Percentiles rank a stretch among this genome's conserved stretches.
phyloP scores from a whole-genome alignment of 148 eudicot genomes.

The Persicaria maculosa region DNA sequence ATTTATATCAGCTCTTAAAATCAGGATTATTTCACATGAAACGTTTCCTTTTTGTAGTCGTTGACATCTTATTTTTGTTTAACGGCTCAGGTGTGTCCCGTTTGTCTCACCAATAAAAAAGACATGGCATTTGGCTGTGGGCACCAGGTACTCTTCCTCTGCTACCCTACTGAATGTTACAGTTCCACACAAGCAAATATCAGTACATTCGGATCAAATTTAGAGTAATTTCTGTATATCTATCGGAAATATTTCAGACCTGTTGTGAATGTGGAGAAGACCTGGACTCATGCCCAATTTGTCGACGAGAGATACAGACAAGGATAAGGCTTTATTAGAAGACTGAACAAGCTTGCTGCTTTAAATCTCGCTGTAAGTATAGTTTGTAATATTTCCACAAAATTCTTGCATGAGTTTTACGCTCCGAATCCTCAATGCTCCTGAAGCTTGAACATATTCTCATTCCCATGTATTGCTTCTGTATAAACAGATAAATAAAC shows the following conservation, averaged over 20 bases:
- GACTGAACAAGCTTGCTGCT: constrained; percentile 1
- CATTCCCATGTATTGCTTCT: no score
- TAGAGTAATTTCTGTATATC: background rate
- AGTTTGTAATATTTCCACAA: background rate
- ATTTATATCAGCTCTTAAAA: background rate
- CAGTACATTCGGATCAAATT: background rate
- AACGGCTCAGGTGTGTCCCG: constrained; percentile 53
- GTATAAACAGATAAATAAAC: no score
- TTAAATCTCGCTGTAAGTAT: background rate
- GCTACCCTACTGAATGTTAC: background rate
- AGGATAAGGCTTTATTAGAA: constrained; percentile 73
- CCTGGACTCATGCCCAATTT: constrained; percentile 64
- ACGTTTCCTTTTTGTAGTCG: background rate
- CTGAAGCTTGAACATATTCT: no score
- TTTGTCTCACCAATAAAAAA: constrained; percentile 69
- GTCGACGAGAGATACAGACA: constrained; percentile 60
- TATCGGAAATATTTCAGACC: constrained; percentile 31
- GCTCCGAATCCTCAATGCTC: no score
- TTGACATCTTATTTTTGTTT: background rate
- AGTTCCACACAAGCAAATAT: background rate
- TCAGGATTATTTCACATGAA: background rate
- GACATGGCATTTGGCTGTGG: constrained; percentile 99
- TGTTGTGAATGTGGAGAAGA: constrained; percentile 79
- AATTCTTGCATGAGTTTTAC: background rate
- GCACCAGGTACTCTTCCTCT: constrained; percentile 65